Evolutionary conservation across 768 basidiomycete genomes (phyloP), one percentile per base, ranked within the genome.

Genomic region (Paxillus ammoniavirescens): DNA sequence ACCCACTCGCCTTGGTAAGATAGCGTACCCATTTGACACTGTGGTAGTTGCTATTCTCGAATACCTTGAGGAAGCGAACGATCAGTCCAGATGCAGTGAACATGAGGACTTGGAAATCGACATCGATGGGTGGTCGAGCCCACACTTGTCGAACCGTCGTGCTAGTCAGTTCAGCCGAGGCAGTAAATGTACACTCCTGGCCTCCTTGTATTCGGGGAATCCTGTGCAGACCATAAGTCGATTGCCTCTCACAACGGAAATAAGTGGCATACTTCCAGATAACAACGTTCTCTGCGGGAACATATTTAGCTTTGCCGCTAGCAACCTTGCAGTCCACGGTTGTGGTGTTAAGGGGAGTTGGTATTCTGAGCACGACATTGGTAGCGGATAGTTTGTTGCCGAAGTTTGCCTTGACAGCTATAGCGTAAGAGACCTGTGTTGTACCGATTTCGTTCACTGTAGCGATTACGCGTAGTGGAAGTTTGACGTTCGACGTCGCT

Each of bases 101-200:
- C 97, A 99, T 99, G 61, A 99, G 79, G 53, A 99, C 97, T 74
- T 95, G 93, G 74, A 99, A 99, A 70, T 99, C 97, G 58, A 98
- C 87, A 61, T 96, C 92, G 65, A 99, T 98, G 7, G 97, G 97
- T 15, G 97, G 97, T 50, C 97, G 79, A 3, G 95, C 94, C 97
- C 97, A 99, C 4, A 96, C 87, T 79, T 98, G 94, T 33, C 93
- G 86, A 54, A 84, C 81, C 0, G 97, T 99, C 31, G 93, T 96
- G 55, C 84, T 83, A 2, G 95, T 92, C 56, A 98, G 75, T 33
- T 82, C 80, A 6, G 93, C 96, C 8, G 86, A 83, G 1, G 85
- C 97, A 2, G 82, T 82, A 52, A 98, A 82, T 0, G 92, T 92
- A 59, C 84, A 82, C 71, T 99, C 97, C 59, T 92, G 86, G 5